Base-by-base conservation (phyloP, 106 monocot species). In the Dioscorea zingiberensis region DNA sequence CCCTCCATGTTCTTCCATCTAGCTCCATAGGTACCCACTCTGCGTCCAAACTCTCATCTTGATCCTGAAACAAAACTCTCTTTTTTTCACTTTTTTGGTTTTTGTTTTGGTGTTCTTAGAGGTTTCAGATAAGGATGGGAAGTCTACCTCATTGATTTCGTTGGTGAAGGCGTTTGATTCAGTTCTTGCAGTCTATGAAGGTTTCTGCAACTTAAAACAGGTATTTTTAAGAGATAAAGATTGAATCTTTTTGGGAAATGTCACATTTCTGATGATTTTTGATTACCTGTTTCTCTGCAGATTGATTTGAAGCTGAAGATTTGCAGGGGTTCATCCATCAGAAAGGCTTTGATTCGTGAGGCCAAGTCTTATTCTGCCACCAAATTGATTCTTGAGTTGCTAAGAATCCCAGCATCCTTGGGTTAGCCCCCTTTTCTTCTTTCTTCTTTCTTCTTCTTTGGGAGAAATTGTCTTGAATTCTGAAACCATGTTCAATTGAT, bases 1-100 rank as follows among this genome's bases (percentile, higher is more conserved):
- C 83, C 27, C 25, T 93, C 64, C 93, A 93, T 65, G 85, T 88
- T 61, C 71, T 83, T 27, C 78, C 79, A 62, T 58, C 71, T 16
- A 64, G 48, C 19, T 13, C 1, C 14, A 13, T 29, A 21, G 63
- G 32, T 51, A 15, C 38, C 0, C 9, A 38, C 10, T 38, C 10
- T 38, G 38, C 10, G 6, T 38, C 10, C 4, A 6, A 38, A 38
- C 0, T 38, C 38, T 38, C 38, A 6, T 38, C 38, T 38, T 38
- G 38, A 10, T 38, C 10, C 38, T 8, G 38, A 6, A 6, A 38
- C 10, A 38, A 38, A 38, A 38, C 9, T 38, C 38, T n/a, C n/a
- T n/a, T n/a, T n/a, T n/a, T n/a, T n/a, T 38, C 38, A 38, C 10
- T 10, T 38, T 38, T 30, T 38, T 38, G 1, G 9, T 38, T 38